These are phyloP conservation scores for Pichia heedii DNA, from an alignment of 805 yeast genomes.

Conservation along the genomic window DNA sequence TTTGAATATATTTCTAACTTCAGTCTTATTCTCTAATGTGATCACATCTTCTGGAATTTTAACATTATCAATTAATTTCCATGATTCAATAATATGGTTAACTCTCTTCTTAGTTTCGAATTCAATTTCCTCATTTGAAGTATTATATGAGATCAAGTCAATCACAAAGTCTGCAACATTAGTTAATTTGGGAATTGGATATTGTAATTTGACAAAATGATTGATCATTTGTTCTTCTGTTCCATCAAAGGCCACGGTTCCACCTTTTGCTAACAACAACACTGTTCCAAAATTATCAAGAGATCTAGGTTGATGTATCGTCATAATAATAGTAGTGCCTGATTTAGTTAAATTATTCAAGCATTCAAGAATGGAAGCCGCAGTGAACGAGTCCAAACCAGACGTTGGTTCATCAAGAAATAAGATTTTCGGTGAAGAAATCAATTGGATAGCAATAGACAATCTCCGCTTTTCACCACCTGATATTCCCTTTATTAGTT, in stretches of 20 bases:
- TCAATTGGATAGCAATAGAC: constrained; percentile 69
- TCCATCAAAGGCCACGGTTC: constrained; percentile 63
- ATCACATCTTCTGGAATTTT: background rate
- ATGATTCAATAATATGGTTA: constrained; percentile 26
- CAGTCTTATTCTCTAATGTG: constrained; percentile 11
- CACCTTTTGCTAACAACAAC: constrained; percentile 66
- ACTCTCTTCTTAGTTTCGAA: constrained; percentile 33
- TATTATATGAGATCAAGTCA: constrained; percentile 57
- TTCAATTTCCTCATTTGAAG: constrained; percentile 37
- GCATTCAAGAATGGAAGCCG: constrained; percentile 55
- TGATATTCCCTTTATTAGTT: constrained; percentile 52
- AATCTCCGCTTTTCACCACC: constrained; percentile 81
- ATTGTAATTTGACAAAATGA: constrained; percentile 43
- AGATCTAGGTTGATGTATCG: constrained; percentile 80
- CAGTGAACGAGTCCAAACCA: constrained; percentile 76
- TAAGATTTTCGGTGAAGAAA: constrained; percentile 62
- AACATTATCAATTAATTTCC: constrained; percentile 23
- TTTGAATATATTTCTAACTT: constrained; percentile 17
- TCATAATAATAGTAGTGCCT: constrained; percentile 59
- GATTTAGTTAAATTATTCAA: constrained; percentile 48
- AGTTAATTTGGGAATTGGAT: constrained; percentile 47
- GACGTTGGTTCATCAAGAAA: constrained; percentile 86
- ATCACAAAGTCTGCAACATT: constrained; percentile 70
- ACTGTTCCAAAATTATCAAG: constrained; percentile 60
- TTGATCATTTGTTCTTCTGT: constrained; percentile 33